phyloP scores from a whole-genome alignment of 2,329 filamentous ascomycete species.

The Penicillium capsulatum region DNA sequence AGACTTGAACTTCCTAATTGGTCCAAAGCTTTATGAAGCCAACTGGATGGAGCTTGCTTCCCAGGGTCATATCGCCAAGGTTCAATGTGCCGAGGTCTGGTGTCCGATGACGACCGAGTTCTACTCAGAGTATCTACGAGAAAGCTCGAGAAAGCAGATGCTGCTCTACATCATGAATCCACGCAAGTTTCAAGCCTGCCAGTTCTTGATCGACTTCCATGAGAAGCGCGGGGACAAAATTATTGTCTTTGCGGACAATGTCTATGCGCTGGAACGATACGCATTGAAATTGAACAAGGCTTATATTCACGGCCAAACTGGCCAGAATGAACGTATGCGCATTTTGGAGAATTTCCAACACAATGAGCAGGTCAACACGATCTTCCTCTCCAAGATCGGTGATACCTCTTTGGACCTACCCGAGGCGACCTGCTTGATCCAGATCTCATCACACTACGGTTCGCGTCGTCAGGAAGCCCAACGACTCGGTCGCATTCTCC shows the following conservation, averaged over 20 bases:
- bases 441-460: slow-evolving; percentile 96
- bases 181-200: slow-evolving; percentile 91
- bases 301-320: slow-evolving; percentile 86
- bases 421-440: slow-evolving; percentile 92
- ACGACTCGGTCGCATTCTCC: slow-evolving; percentile 82
- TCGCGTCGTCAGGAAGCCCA: slow-evolving; percentile 96
- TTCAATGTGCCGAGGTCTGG: slow-evolving; percentile 98
- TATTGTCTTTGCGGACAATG: slow-evolving; percentile 96
- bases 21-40: slow-evolving; percentile 94
- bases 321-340: slow-evolving; percentile 75
- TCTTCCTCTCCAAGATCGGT: slow-evolving; percentile 96
- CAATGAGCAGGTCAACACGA: slow-evolving; percentile 81
- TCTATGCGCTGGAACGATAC: slow-evolving; percentile 84
- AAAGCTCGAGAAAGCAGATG: slow-evolving; percentile 61
- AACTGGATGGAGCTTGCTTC: slow-evolving; percentile 99
- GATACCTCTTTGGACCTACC: slow-evolving; percentile 97
- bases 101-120: slow-evolving; percentile 99
- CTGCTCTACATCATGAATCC: slow-evolving; percentile 96
- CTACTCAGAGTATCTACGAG: slow-evolving; percentile 84
- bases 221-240: slow-evolving; percentile 93
- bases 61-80: slow-evolving; percentile 92
- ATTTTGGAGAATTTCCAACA: slow-evolving; percentile 95
- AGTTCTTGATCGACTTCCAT: slow-evolving; percentile 98
- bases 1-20: slow-evolving; percentile 94
- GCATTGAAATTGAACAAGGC: slow-evolving; percentile 79